A percentile compares a stretch with the other conserved stretches of the same genome.
Conservation (phyloP, 352 stramenopile genomes). For the Globisporangium sylvaticum region DNA sequence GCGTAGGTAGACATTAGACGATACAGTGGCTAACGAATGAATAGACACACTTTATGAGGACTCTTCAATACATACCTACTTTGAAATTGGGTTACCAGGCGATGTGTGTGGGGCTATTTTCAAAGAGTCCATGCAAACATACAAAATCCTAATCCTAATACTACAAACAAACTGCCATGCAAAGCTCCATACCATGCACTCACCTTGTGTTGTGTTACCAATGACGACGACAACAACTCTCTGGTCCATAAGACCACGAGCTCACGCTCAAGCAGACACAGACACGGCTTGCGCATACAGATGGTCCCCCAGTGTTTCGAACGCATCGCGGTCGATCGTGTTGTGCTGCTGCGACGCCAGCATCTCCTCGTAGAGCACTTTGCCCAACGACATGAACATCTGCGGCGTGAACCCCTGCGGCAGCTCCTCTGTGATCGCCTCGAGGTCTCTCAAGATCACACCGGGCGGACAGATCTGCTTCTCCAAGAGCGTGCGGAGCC, state of each 20-base stretch:
- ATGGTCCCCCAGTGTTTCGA: conserved; percentile 47
- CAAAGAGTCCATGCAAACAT: background rate
- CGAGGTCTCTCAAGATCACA: conserved; percentile 49
- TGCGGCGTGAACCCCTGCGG: conserved; percentile 66
- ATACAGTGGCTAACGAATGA: background rate
- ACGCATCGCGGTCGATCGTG: conserved; percentile 42
- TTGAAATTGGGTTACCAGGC: background rate
- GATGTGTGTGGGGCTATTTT: background rate
- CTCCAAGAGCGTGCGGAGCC: conserved; percentile 45
- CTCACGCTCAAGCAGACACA: conserved; percentile 31
- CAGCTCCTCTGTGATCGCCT: conserved; percentile 42
- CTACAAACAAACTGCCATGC: background rate
- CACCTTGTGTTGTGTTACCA: background rate
- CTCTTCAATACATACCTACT: background rate
- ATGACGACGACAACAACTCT: background rate
- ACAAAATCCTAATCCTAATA: background rate
- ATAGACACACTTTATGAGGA: background rate
- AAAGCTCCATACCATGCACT: background rate
- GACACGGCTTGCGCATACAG: conserved; percentile 52
- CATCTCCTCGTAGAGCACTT: conserved; percentile 72
- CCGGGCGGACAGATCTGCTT: conserved; percentile 26
- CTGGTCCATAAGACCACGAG: background rate
- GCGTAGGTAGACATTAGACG: background rate
- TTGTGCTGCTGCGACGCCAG: conserved; percentile 35
- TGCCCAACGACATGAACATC: conserved; percentile 67